phyloP scores from a whole-genome alignment of 108 stramenopile species.

The Fragilaria crotonensis region DNA sequence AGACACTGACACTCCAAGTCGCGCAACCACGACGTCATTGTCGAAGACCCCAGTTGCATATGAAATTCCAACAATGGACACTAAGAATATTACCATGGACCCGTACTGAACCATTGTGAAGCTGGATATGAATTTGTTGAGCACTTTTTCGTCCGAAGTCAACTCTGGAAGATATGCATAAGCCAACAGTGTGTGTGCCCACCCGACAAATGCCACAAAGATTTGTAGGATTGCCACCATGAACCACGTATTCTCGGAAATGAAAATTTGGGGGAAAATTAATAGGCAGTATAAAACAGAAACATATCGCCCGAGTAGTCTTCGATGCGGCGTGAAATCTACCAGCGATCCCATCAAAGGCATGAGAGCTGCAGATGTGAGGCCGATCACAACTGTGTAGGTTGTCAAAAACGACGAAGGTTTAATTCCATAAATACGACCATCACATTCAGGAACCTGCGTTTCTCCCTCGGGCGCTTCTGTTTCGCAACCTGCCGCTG shows the following conservation, averaged over 20 bases:
- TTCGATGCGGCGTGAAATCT: constrained; percentile 59
- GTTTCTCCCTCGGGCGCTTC: constrained; percentile 32
- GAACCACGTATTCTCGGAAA: constrained; percentile 51
- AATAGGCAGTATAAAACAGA: constrained; percentile 32
- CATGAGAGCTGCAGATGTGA: constrained; percentile 31
- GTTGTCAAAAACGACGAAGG: constrained; percentile 67
- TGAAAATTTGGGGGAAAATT: constrained; percentile 47
- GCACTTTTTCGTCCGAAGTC: constrained; percentile 34
- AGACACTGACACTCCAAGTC: constrained; percentile 29
- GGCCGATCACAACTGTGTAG: constrained; percentile 55
- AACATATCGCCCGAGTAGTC: constrained; percentile 32
- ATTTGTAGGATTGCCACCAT: constrained; percentile 35
- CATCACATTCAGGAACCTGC: constrained; percentile 41
- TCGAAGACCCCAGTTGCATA: constrained; percentile 18
- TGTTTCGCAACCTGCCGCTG: constrained; percentile 45
- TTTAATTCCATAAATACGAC: constrained; percentile 48
- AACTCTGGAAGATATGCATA: constrained; percentile 79
- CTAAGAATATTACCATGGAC: constrained; percentile 45
- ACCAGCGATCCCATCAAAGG: constrained; percentile 65
- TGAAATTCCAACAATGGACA: constrained; percentile 25
- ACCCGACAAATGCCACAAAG: constrained; percentile 42
- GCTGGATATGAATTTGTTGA: constrained; percentile 42
- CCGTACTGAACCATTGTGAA: constrained; percentile 49
- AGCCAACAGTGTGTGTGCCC: constrained; percentile 52
- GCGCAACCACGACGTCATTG: constrained; percentile 32